Evolutionary conservation across 129 eudicot species (phyloP).

Genomic region (carrot (Daucus carota)): DH1_v3.0 NC_030383.2:63502001-63502500

Average conservation of each 20-base stretch:
- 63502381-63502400: conserved; percentile 11
- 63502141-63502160: conserved; percentile 19
- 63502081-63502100: conserved; percentile 14
- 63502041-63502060: conserved; percentile 30
- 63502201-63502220: conserved; percentile 17
- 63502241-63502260: conserved; percentile 30
- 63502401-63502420: conserved; percentile 6
- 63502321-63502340: conserved; percentile 41
- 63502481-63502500: conserved; percentile 23
- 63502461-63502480: conserved; percentile 24
- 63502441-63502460: conserved; percentile 27
- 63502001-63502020: conserved; percentile 47
- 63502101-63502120: conserved; percentile 9
- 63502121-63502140: conserved; percentile 21
- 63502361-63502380: conserved; percentile 14
- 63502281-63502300: conserved; percentile 78
- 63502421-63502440: background rate
- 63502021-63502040: conserved; percentile 49
- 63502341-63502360: conserved; percentile 20
- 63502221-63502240: conserved; percentile 24
- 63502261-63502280: conserved; percentile 45
- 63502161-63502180: conserved; percentile 7
- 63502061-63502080: conserved; percentile 22
- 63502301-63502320: conserved; percentile 60
- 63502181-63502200: conserved; percentile 15